Base-by-base conservation (phyloP, 202 grass and related monocot species). In the Zizania palustris region DNA sequence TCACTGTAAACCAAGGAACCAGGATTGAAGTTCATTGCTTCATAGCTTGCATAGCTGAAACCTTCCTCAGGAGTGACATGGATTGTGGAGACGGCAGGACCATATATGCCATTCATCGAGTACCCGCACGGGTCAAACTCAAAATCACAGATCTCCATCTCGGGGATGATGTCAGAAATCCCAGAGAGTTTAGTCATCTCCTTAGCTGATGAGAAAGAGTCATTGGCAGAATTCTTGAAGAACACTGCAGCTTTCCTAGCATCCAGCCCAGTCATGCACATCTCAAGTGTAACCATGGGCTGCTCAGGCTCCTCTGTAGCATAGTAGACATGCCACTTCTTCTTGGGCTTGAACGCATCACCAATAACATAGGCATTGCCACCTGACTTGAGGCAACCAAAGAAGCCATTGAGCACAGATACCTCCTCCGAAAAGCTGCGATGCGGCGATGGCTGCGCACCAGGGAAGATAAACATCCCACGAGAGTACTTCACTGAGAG, bases 11-110 rank as follows among this genome's bases (percentile, higher is more conserved):
- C 65, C 51, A 93, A 67, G 28, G 82, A 87, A 56, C 64, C 18
- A 3, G 86, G 81, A 51, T 93, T 54, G 72, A 93, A 79, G 22
- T 90, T 92, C 86, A 93, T 93, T 1, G 79, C 86, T 74, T 97
- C 93, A 41, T 93, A 97, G 80, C 93, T 97, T 36, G 90, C 93
- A 28, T 97, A 97, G 84, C 93, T 97, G 82, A 97, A 97, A 20
- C 93, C 90, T 36, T 93, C 88, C 80, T 97, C 93, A 0, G 93
- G 93, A 41, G 93, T 97, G 6, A 97, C 93, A 37, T 97, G 93
- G 67, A 97, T 93, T 5, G 93, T 97, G 43, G 90, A 97, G 59
- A 84, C 66, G 0, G 88, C 87, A 2, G 89, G 73, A 1, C 85
- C 90, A 9, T 57, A 78, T 22, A 97, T 78, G 12, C 84, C 90